Percentiles rank a stretch among this genome's conserved stretches.
Conservation (phyloP, 2,329 filamentous ascomycete species). For the Macrophomina tecta region DNA sequence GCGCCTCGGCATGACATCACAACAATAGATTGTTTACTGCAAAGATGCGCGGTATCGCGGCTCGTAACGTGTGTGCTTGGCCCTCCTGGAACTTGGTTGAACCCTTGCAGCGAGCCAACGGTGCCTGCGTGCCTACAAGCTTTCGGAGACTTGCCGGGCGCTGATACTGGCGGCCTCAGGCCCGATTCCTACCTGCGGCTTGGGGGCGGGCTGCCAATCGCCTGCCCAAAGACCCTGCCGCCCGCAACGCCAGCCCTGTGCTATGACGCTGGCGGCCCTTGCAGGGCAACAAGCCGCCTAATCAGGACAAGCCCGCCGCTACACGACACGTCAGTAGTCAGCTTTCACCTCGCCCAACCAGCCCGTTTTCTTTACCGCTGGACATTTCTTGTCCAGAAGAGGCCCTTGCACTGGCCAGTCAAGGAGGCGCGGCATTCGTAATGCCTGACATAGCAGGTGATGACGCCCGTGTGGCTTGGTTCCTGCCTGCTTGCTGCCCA, state of each 20-base stretch:
- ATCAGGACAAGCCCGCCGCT: constrained; percentile 6
- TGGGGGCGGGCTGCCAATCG: constrained; percentile 2
- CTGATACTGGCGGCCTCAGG: constrained; percentile 15
- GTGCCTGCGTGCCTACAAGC: constrained; percentile 6
- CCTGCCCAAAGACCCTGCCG: constrained; percentile 2
- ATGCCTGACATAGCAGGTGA: constrained; percentile 23
- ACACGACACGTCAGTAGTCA: constrained; percentile 24
- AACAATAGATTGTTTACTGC: constrained; percentile 4
- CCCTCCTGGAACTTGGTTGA: background rate
- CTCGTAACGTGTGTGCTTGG: constrained; percentile 15
- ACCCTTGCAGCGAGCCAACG: constrained; percentile 12
- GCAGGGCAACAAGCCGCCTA: background rate
- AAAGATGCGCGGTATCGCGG: constrained; percentile 2
- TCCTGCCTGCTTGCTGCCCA: constrained; percentile 8
- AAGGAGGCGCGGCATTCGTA: constrained; percentile 22
- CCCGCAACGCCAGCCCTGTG: constrained; percentile 19
- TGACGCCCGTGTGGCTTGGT: constrained; percentile 16
- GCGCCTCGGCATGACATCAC: constrained; percentile 19
- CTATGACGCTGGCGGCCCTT: constrained; percentile 18
- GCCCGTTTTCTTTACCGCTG: constrained; percentile 11
- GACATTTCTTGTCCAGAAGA: background rate
- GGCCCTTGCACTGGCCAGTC: constrained; percentile 15
- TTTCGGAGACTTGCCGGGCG: background rate
- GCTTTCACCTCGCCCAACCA: constrained; percentile 14
- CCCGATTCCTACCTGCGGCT: background rate